Evolutionary conservation across 2,329 filamentous ascomycete species (phyloP).

Genomic region (Ophiostoma triangulosporum): DNA sequence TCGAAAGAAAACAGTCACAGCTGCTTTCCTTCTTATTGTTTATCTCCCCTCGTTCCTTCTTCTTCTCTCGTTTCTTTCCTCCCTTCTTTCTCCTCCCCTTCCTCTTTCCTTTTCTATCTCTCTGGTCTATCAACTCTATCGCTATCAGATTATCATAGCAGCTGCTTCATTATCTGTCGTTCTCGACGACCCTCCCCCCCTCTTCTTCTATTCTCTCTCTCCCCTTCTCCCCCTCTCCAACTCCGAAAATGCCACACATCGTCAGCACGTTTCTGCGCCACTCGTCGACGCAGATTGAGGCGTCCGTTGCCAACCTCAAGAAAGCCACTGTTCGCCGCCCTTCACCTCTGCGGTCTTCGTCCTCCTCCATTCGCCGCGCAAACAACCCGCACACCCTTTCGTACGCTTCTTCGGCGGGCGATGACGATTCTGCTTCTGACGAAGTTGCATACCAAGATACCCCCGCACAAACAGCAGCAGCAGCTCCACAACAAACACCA

Average conservation of each 20-base stretch:
- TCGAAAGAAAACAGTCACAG: background rate
- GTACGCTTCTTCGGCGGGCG: slow-evolving; percentile 25
- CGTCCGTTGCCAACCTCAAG: slow-evolving; percentile 36
- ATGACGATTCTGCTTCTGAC: slow-evolving; percentile 16
- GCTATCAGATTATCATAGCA: background rate
- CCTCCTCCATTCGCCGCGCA: slow-evolving; percentile 17
- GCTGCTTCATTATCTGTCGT: background rate
- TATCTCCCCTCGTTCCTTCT: background rate
- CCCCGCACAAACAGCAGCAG: background rate
- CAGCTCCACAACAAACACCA: background rate
- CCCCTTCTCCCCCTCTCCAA: background rate
- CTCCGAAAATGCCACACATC: slow-evolving; percentile 37
- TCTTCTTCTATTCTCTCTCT: background rate
- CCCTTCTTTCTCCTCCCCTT: background rate
- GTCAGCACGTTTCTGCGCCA: slow-evolving; percentile 44
- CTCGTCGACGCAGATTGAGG: slow-evolving; percentile 33
- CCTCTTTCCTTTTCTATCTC: background rate
- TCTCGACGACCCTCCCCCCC: background rate
- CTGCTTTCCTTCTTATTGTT: background rate
- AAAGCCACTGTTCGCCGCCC: slow-evolving; percentile 23
- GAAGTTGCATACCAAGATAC: background rate
- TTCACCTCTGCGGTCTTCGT: slow-evolving; percentile 16
- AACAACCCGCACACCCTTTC: slow-evolving; percentile 23
- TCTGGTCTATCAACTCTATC: background rate
- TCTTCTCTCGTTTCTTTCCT: background rate